Conservation (phyloP, 257 asterid species). For the Marsdenia floribunda region DNA sequence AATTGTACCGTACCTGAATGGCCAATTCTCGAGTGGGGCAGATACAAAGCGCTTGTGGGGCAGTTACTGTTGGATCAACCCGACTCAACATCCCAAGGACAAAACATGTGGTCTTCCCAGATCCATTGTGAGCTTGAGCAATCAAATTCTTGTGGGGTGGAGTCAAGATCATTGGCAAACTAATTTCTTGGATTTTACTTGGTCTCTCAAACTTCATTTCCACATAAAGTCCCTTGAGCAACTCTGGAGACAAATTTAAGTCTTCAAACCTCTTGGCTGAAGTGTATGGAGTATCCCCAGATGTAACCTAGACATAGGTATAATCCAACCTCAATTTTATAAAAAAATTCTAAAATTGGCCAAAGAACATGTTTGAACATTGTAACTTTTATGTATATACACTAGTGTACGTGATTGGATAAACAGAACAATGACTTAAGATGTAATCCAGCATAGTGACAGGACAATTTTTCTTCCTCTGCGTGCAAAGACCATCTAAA, state of each 20-base stretch:
- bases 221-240: conserved; percentile 73
- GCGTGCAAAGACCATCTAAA: not conserved
- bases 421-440: not conserved
- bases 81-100: conserved; percentile 98
- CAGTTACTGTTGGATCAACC: conserved; percentile 50
- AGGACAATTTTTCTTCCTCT: not conserved
- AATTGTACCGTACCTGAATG: conserved; percentile 55
- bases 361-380: not conserved
- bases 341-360: not conserved
- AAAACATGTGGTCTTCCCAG: conserved; percentile 96
- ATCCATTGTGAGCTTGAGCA: conserved; percentile 98
- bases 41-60: conserved; percentile 94
- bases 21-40: conserved; percentile 98
- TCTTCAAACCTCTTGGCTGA: conserved; percentile 87
- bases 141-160: conserved; percentile 79
- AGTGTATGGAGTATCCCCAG: conserved; percentile 66
- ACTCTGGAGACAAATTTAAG: conserved; percentile 58
- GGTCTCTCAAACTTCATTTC: conserved; percentile 87
- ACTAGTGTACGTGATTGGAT: not conserved
- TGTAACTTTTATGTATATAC: not conserved
- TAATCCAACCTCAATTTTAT: not conserved
- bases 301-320: conserved; percentile 42
- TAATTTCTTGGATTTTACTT: conserved; percentile 72
- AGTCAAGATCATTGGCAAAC: conserved; percentile 91
- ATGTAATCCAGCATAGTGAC: not conserved